Evolutionary conservation across 345 rosid genomes (phyloP).

Genomic region (Euphorbia tirucalli): DNA sequence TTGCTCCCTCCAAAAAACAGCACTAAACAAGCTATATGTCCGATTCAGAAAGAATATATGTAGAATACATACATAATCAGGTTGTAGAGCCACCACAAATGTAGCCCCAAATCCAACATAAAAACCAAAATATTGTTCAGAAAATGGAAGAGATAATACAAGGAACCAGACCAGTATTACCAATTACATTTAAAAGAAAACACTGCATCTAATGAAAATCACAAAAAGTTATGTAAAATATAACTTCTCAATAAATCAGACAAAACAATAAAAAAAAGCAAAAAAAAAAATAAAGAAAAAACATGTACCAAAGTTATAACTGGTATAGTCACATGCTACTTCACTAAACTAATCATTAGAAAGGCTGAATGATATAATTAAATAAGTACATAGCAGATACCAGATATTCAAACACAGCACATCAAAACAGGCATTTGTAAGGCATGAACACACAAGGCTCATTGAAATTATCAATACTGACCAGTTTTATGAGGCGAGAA

Average conservation of each 20-base stretch:
- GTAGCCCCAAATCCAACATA: not conserved
- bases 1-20: not conserved
- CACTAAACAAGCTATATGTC: not conserved
- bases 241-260: not conserved
- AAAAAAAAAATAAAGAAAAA: not conserved
- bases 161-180: not conserved
- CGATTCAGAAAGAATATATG: not conserved
- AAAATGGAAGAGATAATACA: not conserved
- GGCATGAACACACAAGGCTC: not conserved
- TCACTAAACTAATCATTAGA: not conserved
- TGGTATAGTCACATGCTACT: not conserved
- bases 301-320: not conserved
- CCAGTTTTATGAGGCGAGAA: conserved; percentile 80
- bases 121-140: not conserved
- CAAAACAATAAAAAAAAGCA: not conserved
- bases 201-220: not conserved
- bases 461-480: conserved; percentile 30
- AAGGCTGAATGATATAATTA: no score
- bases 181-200: not conserved
- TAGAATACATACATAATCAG: not conserved
- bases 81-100: not conserved
- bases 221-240: no score
- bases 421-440: not conserved
- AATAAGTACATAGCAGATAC: not conserved
- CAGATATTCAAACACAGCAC: not conserved